Conservation (phyloP, 306 rosid genomes). For the Prunus mume region DNA sequence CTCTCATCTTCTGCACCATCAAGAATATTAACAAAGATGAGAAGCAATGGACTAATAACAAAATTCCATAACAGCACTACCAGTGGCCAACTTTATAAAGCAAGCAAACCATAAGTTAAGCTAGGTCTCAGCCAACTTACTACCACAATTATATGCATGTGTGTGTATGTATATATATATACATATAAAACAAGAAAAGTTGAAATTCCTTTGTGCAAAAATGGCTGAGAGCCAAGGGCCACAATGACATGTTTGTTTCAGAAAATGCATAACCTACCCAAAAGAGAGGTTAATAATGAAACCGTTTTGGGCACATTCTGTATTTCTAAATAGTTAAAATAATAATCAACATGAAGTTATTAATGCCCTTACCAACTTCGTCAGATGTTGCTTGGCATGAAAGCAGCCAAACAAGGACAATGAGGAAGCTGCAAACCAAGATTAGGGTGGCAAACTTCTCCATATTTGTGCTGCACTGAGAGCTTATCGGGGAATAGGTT, state of each 20-base stretch:
- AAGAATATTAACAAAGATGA: not conserved
- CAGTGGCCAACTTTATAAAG: no score
- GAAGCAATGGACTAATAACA: not conserved
- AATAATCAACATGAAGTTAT: not conserved
- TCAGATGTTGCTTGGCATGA: slow-evolving; percentile 29
- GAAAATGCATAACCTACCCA: no score
- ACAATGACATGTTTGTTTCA: no score
- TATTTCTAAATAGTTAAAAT: not conserved
- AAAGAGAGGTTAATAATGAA: not conserved
- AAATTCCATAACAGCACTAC: not conserved
- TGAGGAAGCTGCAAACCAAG: slow-evolving; percentile 31
- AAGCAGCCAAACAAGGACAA: slow-evolving; percentile 25
- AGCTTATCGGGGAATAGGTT: not conserved
- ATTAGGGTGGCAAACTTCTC: slow-evolving; percentile 20
- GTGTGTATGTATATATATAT: no score
- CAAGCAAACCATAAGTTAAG: no score
- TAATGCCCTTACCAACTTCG: not conserved
- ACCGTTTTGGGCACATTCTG: not conserved
- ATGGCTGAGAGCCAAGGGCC: no score
- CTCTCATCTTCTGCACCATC: slow-evolving; percentile 51
- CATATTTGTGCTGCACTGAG: slow-evolving; percentile 15
- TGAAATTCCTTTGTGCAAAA: no score
- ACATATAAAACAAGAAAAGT: no score
- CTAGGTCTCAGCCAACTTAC: no score
- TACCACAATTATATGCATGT: no score